A percentile compares a stretch with the other conserved stretches of the same genome.
These are phyloP conservation scores for Cercospora canescens DNA, from an alignment of 2,329 filamentous ascomycete genomes.

Conservation along the genomic window DNA sequence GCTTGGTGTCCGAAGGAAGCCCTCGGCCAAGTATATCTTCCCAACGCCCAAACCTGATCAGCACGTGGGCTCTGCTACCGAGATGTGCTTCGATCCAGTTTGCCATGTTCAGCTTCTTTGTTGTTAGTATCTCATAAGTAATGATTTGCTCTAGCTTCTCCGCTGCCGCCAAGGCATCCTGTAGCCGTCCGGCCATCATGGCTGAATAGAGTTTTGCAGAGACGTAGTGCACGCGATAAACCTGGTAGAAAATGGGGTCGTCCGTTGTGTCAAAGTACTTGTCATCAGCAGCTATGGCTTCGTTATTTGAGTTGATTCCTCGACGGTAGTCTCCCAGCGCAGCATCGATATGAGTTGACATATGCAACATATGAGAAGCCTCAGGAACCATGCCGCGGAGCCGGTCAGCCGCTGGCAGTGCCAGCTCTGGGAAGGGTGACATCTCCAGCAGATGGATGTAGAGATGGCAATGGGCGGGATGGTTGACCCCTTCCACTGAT, in stretches of 20 bases:
- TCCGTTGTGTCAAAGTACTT: background rate
- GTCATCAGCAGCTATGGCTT: background rate
- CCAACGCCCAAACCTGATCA: background rate
- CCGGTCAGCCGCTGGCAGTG: background rate
- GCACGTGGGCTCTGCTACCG: background rate
- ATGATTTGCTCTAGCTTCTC: background rate
- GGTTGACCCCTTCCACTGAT: background rate
- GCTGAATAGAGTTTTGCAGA: background rate
- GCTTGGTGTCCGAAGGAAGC: background rate
- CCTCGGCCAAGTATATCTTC: background rate
- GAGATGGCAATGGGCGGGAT: background rate
- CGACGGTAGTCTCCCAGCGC: background rate
- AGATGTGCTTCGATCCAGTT: background rate
- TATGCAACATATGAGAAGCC: background rate
- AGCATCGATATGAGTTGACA: background rate
- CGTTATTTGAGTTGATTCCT: background rate
- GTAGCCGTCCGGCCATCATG: background rate
- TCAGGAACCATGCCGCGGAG: background rate
- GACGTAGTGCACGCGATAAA: background rate
- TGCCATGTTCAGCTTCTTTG: background rate
- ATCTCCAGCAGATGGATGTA: background rate
- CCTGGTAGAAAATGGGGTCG: background rate
- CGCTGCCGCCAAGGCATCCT: background rate
- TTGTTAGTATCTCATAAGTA: background rate
- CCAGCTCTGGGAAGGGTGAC: background rate